Evolutionary conservation across 768 basidiomycete genomes (phyloP), one percentile per base, ranked within the genome.

Genomic region (Pleurotus djamor): DNA sequence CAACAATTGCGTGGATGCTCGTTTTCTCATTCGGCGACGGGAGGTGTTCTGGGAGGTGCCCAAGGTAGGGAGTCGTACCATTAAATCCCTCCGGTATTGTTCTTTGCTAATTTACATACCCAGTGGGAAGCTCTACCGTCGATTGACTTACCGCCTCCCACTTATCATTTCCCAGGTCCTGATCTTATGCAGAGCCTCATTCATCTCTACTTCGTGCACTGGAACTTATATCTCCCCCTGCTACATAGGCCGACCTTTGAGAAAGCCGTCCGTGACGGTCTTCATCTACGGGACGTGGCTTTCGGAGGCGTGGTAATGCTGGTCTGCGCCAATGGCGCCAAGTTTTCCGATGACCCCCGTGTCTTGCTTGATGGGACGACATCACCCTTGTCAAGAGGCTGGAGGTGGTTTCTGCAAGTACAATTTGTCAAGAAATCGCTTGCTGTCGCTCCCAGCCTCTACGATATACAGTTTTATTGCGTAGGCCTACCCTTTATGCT

Each of bases 241-340:
- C 73, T 96, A 3, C 92, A 94, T 66, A 81, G 85, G 0, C 85
- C 86, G 0, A 83, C 83, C 14, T 94, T 95, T 62, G 79, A 86
- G 47, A 70, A 71, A 34, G 74, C 78, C 17, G 68, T 89, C 38
- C 65, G 66, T 0, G 74, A 80, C 5, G 79, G 80, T 1, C 64
- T 84, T 2, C 85, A 92, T 67, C 67, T 74, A 8, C 71, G 66
- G 1, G 80, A 90, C 58, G 17, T 74, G 0, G 64, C 70, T 0
- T 87, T 89, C 62, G 76, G 72, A 0, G 67, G 72, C 0, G 74
- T 80, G 0, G 80, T 85, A 47, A 72, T 88, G 9, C 68, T 85
- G 7, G 76, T 87, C 0, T 70, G 69, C 38, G 57, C 63, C 21
- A 48, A 59, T 41, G 63, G 54, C 16, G 58, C 60, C 9, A 57